These are phyloP conservation scores for Suillus cothurnatus DNA, from an alignment of 768 basidiomycete genomes.

Conservation along the genomic window DNA sequence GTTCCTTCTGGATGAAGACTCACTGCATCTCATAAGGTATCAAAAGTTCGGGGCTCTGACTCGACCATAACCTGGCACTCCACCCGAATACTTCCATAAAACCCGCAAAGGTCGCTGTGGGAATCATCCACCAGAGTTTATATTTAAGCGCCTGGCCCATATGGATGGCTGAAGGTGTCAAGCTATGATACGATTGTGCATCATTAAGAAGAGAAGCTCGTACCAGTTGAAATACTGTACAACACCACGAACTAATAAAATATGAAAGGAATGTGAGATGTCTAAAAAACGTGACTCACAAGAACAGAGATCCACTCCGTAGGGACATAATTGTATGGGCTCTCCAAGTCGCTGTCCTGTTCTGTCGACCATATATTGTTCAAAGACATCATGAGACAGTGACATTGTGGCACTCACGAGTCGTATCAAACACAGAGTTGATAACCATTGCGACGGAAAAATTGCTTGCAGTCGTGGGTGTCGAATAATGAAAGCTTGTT, in stretches of 20 bases:
- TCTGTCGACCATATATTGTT: background rate
- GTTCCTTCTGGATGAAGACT: conserved; percentile 13
- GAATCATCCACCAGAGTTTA: conserved; percentile 54
- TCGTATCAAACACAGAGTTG: background rate
- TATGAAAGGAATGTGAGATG: background rate
- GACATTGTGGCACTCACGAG: background rate
- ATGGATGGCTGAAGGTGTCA: conserved; percentile 43
- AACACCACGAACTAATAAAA: conserved; percentile 35
- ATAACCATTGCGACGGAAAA: background rate
- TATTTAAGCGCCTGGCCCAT: conserved; percentile 44
- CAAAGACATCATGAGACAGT: no score
- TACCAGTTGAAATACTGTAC: conserved; percentile 44
- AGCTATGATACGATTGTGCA: background rate
- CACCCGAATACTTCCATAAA: conserved; percentile 57
- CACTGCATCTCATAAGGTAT: conserved; percentile 49
- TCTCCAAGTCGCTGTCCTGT: background rate
- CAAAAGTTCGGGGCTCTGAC: conserved; percentile 18
- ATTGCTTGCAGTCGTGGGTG: background rate
- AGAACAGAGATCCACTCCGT: conserved; percentile 38
- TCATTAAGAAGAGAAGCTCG: conserved; percentile 7
- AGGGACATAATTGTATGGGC: conserved; percentile 43
- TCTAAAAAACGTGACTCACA: conserved; percentile 7
- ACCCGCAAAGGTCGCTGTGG: conserved; percentile 50
- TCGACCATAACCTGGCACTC: conserved; percentile 57
- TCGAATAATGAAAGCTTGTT: background rate